These are phyloP conservation scores for Dendryphion nanum DNA, from an alignment of 2,329 filamentous ascomycete species.

Conservation along the genomic window DNA sequence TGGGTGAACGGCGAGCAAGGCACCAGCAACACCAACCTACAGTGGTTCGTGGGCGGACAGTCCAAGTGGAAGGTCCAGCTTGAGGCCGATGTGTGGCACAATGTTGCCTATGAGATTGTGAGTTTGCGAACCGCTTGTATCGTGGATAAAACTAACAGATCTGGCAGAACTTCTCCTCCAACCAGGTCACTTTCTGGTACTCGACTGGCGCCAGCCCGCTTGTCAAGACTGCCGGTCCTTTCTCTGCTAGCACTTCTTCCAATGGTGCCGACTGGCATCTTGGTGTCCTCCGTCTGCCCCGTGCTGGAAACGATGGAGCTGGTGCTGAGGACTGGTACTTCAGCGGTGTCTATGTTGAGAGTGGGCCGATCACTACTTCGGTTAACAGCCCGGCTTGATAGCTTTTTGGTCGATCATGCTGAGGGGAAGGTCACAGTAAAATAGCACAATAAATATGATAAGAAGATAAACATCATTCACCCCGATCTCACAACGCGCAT, in stretches of 20 bases:
- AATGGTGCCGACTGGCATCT: constrained; percentile 74
- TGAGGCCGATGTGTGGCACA: constrained; percentile 67
- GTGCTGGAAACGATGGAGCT: constrained; percentile 52
- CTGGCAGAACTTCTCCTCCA: constrained; percentile 56
- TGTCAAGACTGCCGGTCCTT: constrained; percentile 58
- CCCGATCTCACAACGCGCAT: too few species aligned
- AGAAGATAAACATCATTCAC: too few species aligned
- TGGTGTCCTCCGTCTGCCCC: constrained; percentile 65
- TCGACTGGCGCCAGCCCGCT: constrained; percentile 61
- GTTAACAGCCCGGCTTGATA: constrained; percentile 24
- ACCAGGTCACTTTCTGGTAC: constrained; percentile 68
- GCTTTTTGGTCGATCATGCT: too few species aligned
- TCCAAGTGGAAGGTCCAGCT: constrained; percentile 64
- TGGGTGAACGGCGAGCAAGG: constrained; percentile 53
- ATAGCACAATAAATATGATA: too few species aligned
- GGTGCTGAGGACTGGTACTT: constrained; percentile 68
- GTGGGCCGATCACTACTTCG: constrained; percentile 43
- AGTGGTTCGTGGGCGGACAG: constrained; percentile 62
- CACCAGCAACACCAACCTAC: constrained; percentile 55
- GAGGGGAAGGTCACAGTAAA: too few species aligned
- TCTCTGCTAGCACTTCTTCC: constrained; percentile 60
- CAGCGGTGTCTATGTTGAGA: constrained; percentile 69
- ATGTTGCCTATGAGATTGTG: constrained; percentile 69
- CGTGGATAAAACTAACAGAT: constrained; percentile 18
- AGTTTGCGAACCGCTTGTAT: too few species aligned